Percentiles rank a stretch among this genome's conserved stretches.
phyloP scores from a whole-genome alignment of 208 protist genomes.

The Trichomonas gallinae region DNA sequence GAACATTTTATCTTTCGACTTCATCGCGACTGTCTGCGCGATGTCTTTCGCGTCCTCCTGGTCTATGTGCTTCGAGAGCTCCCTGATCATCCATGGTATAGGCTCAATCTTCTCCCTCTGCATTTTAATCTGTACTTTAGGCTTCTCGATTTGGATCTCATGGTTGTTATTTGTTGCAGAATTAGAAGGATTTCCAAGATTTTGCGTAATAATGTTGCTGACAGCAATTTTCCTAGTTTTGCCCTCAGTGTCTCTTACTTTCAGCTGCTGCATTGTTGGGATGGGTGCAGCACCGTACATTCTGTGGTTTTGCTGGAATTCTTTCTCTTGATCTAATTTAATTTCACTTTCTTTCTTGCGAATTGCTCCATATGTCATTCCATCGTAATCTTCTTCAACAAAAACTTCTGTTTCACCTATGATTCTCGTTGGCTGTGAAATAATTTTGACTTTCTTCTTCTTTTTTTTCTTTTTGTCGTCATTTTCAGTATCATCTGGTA shows the following conservation, averaged over 20 bases:
- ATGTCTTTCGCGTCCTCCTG: not conserved
- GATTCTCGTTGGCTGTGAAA: not conserved
- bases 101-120: not conserved
- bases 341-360: not conserved
- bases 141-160: not conserved
- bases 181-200: no score
- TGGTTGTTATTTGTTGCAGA: not conserved
- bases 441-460: not conserved
- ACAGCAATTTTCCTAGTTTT: not conserved
- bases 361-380: not conserved
- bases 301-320: not conserved
- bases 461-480: not conserved
- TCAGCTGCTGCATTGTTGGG: not conserved
- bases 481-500: not conserved
- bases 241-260: not conserved
- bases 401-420: not conserved
- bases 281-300: not conserved
- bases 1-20: not conserved
- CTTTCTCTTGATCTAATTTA: not conserved
- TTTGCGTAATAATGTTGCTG: not conserved
- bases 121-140: not conserved
- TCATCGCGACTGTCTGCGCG: not conserved
- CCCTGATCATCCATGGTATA: not conserved
- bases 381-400: not conserved
- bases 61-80: not conserved